Percentiles rank a stretch among this genome's conserved stretches.
Conservation (phyloP, 169 alveolate species). For the Babesia ovis region DNA sequence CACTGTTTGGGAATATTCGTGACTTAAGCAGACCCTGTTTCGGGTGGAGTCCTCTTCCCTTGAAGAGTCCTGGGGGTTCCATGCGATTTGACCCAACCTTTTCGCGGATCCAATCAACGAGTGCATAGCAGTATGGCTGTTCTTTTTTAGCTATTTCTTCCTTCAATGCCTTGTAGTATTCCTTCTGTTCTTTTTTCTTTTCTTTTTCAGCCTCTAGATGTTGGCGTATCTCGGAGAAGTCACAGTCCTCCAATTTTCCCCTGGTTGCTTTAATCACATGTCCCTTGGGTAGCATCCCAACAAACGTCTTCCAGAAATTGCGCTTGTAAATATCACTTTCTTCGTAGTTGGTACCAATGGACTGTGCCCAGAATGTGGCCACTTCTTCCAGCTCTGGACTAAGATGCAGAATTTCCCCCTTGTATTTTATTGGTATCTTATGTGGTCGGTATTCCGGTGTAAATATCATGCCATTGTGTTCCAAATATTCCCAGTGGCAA, state of each 20-base stretch:
- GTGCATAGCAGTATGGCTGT: constrained; percentile 78
- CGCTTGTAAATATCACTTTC: constrained; percentile 87
- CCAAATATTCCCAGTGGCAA: constrained; percentile 86
- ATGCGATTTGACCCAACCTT: constrained; percentile 91
- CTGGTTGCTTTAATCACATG: constrained; percentile 57
- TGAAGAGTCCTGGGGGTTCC: constrained; percentile 98
- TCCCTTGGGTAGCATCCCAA: constrained; percentile 69
- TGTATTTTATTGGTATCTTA: constrained; percentile 80
- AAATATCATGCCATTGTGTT: constrained; percentile 88
- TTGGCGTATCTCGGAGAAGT: constrained; percentile 86
- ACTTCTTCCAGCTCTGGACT: constrained; percentile 96
- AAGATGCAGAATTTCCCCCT: constrained; percentile 85
- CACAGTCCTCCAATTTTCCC: constrained; percentile 82
- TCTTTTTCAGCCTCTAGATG: constrained; percentile 81
- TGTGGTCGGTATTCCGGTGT: constrained; percentile 89
- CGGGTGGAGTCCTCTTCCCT: constrained; percentile 99
- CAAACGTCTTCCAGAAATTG: constrained; percentile 88
- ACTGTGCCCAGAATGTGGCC: constrained; percentile 94
- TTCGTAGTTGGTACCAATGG: constrained; percentile 91
- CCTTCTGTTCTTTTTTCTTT: constrained; percentile 84
- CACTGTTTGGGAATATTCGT: constrained; percentile 92
- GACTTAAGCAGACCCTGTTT: constrained; percentile 90
- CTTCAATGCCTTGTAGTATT: constrained; percentile 82
- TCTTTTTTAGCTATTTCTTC: constrained; percentile 74
- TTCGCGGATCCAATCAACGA: constrained; percentile 86